These are phyloP conservation scores for Halophytophthora polymorphica DNA, from an alignment of 352 stramenopile species.

Conservation along the genomic window DNA sequence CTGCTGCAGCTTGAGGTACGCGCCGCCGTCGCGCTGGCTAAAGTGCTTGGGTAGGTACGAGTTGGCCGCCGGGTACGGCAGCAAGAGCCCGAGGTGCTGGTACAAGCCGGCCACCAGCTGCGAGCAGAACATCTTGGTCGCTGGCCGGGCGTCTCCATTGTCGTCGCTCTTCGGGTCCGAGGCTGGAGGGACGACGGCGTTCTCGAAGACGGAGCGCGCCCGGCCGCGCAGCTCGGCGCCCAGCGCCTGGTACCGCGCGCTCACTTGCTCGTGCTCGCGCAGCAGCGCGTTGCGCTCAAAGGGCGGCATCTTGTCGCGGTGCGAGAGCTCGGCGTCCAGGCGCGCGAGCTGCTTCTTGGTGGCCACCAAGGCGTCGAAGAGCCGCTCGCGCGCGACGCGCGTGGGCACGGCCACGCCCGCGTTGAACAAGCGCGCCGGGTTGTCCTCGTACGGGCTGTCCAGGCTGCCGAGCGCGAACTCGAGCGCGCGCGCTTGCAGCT, in stretches of 20 bases:
- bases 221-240: conserved; percentile 52
- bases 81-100: conserved; percentile 70
- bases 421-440: conserved; percentile 71
- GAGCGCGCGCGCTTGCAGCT: conserved; percentile 55
- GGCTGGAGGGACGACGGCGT: conserved; percentile 38
- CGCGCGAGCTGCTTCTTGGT: conserved; percentile 63
- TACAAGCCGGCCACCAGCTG: conserved; percentile 78
- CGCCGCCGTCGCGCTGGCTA: conserved; percentile 38
- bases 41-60: conserved; percentile 90
- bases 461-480: conserved; percentile 61
- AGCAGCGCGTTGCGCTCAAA: conserved; percentile 77
- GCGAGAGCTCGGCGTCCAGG: conserved; percentile 60
- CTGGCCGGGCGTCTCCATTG: conserved; percentile 23
- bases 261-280: conserved; percentile 41
- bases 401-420: conserved; percentile 67
- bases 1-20: conserved; percentile 79
- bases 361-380: conserved; percentile 65
- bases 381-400: conserved; percentile 62
- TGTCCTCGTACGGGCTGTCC: conserved; percentile 78
- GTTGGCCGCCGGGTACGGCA: conserved; percentile 81
- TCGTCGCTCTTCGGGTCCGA: conserved; percentile 9
- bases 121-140: conserved; percentile 79
- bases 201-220: conserved; percentile 82
- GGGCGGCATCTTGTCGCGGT: conserved; percentile 61
- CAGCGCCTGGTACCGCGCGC: conserved; percentile 55